phyloP scores from a whole-genome alignment of 148 eudicot species.

The Tetragonia tetragonoides region DNA sequence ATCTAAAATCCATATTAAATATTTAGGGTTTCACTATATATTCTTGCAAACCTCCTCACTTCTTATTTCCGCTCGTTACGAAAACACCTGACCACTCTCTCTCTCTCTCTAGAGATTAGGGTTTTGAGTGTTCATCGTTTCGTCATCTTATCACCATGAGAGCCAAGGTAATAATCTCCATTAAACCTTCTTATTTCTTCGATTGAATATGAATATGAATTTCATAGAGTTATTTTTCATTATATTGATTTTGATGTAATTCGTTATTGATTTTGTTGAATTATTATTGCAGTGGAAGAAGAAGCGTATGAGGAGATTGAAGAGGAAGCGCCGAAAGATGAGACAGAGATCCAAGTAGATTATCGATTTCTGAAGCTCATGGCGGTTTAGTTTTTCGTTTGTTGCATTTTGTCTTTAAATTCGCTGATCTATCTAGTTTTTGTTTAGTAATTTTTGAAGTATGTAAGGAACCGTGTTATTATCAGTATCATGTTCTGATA shows the following conservation, averaged over 20 bases:
- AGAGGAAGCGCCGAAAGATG: slow-evolving; percentile 72
- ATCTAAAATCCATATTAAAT: too few relatives aligned
- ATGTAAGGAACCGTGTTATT: background rate
- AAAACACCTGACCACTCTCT: background rate
- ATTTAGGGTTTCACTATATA: too few relatives aligned
- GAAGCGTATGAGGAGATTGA: slow-evolving; percentile 69
- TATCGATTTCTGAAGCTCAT: background rate
- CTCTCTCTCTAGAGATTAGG: slow-evolving; percentile 10
- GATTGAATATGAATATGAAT: too few relatives aligned
- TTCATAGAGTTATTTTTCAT: too few relatives aligned
- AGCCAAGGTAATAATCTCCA: slow-evolving; percentile 24
- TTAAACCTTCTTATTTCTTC: too few relatives aligned
- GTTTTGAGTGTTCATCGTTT: background rate
- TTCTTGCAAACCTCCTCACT: too few relatives aligned
- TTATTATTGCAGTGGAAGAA: slow-evolving; percentile 49
- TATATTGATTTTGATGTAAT: too few relatives aligned
- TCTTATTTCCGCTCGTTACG: too few relatives aligned
- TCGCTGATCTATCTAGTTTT: background rate
- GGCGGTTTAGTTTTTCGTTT: background rate
- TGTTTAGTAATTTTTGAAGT: background rate
- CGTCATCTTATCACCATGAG: slow-evolving; percentile 25
- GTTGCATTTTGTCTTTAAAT: background rate
- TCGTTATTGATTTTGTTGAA: too few relatives aligned
- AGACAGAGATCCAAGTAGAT: slow-evolving; percentile 59
- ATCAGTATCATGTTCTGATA: slow-evolving; percentile 1